Evolutionary conservation across 345 rosid species (phyloP), one percentile per base, ranked within the genome.

Genomic region (Stellera chamaejasme): DNA sequence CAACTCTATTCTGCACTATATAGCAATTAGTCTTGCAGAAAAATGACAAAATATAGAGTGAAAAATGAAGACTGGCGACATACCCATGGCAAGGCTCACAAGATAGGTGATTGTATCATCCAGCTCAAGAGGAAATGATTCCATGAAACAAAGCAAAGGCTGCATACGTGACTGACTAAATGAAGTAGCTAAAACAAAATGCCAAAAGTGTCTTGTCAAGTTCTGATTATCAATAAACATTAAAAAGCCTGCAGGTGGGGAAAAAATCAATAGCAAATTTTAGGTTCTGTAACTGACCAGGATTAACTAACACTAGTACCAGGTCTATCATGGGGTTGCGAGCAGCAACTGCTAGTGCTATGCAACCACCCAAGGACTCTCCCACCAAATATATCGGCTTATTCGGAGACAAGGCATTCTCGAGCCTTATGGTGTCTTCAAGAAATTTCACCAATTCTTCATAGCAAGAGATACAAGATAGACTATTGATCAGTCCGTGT

Each of bases 361-460:
- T 64, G 72, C 93, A 85, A 62, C 88, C 93, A 75, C 96, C 96
- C 66, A 85, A 73, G 48, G 96, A 88, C 65, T 88, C 94, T 2
- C 88, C 88, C 7, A 83, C 79, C 43, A 88, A 66, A 77, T 81
- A 78, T 28, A 88, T 82, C n/a, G 96, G 96, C 68, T 70, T 88
- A 48, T 69, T 50, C 13, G 94, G 90, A 47, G 69, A 65, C 36
- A 70, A 59, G 42, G 74, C 72, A 60, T 81, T 72, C 74, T 82
- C 83, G 25, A 55, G 55, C 61, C 53, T 77, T 55, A 85, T 68
- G 16, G 77, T 79, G 60, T 82, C 73, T 72, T 82, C 88, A 0
- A 85, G 77, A 45, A 79, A 43, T 51, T 66, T 75, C 69, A 83
- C 62, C 63, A 85, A 69, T 55, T 70, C 93, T 88, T 66, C 44